Base-by-base conservation (phyloP, 345 rosid genomes). In the Punica granatum region DNA sequence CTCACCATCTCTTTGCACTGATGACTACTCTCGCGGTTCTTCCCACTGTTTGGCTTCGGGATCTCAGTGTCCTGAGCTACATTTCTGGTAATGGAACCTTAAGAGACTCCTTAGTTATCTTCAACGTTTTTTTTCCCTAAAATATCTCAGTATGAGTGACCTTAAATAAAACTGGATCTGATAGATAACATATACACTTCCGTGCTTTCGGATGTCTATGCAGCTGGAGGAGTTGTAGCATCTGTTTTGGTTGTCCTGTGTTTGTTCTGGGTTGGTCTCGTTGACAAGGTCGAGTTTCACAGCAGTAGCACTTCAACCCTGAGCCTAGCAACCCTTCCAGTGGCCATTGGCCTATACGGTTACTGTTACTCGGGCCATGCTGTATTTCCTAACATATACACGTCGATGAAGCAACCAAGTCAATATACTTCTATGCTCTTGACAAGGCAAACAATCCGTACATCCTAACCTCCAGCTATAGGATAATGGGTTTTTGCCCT, bases 331-430 rank as follows among this genome's bases (percentile, higher is more conserved):
- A 86, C 87, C 43, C 79, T 91, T 69, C 99, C 99, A 7, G 97
- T 94, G n/a, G 95, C 99, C 34, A 78, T 94, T 67, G 99, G 99
- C 18, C 95, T 91, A 39, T 94, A 94, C 23, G 97, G 99, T 60
- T 94, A 79, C 75, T 89, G 96, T 76, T 94, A 89, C 76, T 94
- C 99, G 3, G 99, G 99, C 69, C 99, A 94, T 74, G 99, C 99
- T 63, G 92, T 94, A 56, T 94, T 94, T 61, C 97, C 99, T 2
- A 94, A 94, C 74, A 91, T 94, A 60, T 94, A 94, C 72, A 84
- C 92, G 44, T 94, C 99, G 21, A 91, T 94, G 97, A 95, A 88
- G 0, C 81, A 84, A 71, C 96, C 86, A 25, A 78, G 68, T 75
- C 90, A 85, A 77, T 94, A 60, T 60, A 85, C 99, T 58, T 65